Evolutionary conservation across 495 filamentous ascomycete species (phyloP).

Genomic region (Trichoderma orchidacearum): DNA sequence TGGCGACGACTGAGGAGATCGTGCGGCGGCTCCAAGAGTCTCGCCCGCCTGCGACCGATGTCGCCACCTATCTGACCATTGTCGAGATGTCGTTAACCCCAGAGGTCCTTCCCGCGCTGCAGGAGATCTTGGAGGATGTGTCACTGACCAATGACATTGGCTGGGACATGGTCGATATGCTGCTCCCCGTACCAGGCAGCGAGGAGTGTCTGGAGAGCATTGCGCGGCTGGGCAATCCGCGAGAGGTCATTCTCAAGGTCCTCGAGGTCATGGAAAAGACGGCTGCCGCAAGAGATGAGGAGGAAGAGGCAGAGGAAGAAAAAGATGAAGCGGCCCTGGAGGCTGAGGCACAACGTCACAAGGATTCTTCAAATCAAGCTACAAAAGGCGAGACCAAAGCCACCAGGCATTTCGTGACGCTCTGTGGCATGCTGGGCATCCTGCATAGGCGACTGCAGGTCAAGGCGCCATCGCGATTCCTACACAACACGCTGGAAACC

Average conservation of each 20-base stretch:
- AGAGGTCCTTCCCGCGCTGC: conserved; percentile 62
- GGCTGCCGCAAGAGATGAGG: conserved; percentile 18
- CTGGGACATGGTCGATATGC: conserved; percentile 84
- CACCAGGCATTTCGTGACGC: conserved; percentile 50
- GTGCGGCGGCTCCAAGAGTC: conserved; percentile 28
- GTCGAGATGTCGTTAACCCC: conserved; percentile 71
- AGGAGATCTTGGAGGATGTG: conserved; percentile 70
- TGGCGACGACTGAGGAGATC: conserved; percentile 9
- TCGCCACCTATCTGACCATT: conserved; percentile 78
- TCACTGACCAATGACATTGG: conserved; percentile 81
- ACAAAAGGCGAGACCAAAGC: conserved; percentile 9
- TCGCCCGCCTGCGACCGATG: conserved; percentile 60
- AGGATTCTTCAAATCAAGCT: conserved; percentile 7
- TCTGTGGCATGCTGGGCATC: conserved; percentile 70
- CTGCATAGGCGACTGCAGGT: conserved; percentile 81
- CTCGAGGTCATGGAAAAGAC: conserved; percentile 45
- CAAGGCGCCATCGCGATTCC: conserved; percentile 81
- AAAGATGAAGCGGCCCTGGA: conserved; percentile 25
- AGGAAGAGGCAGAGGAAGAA: conserved; percentile 28
- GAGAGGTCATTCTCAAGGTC: conserved; percentile 85
- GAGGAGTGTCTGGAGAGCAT: conserved; percentile 59
- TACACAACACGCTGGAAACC: conserved; percentile 77
- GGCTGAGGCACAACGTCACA: conserved; percentile 20
- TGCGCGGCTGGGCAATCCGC: conserved; percentile 76
- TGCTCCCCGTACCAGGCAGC: conserved; percentile 64